Conservation (phyloP, 495 filamentous ascomycete genomes). For the Aspergillus panamensis region DNA sequence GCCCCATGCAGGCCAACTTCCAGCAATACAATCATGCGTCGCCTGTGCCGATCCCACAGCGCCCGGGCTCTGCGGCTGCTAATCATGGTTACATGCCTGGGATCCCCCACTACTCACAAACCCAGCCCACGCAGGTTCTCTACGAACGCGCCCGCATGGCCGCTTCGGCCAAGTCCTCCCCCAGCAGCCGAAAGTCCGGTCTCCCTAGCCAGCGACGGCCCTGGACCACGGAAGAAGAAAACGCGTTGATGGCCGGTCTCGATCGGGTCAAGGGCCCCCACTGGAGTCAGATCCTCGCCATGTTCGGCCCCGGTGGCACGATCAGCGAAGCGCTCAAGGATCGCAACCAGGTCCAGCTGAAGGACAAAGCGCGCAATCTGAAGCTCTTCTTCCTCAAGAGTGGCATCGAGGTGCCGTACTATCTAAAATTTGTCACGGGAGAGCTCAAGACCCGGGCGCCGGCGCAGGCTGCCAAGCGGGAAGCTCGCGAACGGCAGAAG, state of each 20-base stretch:
- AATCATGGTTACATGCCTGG: slow-evolving; percentile 49
- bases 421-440: slow-evolving; percentile 85
- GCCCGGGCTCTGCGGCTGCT: slow-evolving; percentile 34
- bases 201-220: slow-evolving; percentile 80
- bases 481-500: slow-evolving; percentile 68
- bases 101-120: slow-evolving; percentile 63
- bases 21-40: slow-evolving; percentile 46
- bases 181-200: slow-evolving; percentile 68
- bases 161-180: slow-evolving; percentile 74
- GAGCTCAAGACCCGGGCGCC: slow-evolving; percentile 92
- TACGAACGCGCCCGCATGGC: slow-evolving; percentile 82
- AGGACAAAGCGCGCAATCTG: slow-evolving; percentile 91
- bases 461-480: slow-evolving; percentile 73
- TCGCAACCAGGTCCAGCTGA: slow-evolving; percentile 90
- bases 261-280: slow-evolving; percentile 91
- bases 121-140: slow-evolving; percentile 70
- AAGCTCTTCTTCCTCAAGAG: slow-evolving; percentile 96
- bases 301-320: slow-evolving; percentile 80
- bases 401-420: slow-evolving; percentile 87
- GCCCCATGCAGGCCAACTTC: slow-evolving; percentile 41
- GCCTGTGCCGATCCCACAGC: slow-evolving; percentile 32
- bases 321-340: slow-evolving; percentile 86
- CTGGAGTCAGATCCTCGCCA: slow-evolving; percentile 89
- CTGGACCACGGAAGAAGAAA: slow-evolving; percentile 89
- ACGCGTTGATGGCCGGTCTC: slow-evolving; percentile 85